Evolutionary conservation across 1,284 basidiomycete species (phyloP).

Genomic region (Ustilago vetiveriae): DNA sequence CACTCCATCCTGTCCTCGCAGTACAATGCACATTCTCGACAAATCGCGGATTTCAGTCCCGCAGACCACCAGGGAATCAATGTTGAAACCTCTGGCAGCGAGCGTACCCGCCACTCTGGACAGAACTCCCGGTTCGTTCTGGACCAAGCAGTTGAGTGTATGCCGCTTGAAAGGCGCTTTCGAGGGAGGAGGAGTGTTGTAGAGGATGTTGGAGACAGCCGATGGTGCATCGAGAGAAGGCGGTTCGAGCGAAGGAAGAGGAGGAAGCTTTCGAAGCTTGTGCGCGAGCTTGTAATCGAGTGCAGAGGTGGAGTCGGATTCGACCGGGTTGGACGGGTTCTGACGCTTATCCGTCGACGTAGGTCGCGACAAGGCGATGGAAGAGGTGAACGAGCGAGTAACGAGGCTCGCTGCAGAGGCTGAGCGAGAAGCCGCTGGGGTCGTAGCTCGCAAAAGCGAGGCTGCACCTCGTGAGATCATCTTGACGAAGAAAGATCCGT

Average conservation of each 20-base stretch:
- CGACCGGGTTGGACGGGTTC: slow-evolving; percentile 23
- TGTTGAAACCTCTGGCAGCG: slow-evolving; percentile 97
- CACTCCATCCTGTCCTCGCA: slow-evolving; percentile 95
- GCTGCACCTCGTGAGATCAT: slow-evolving; percentile 41
- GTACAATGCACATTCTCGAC: slow-evolving; percentile 96
- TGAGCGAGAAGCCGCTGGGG: slow-evolving; percentile 13
- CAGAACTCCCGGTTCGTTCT: slow-evolving; percentile 98
- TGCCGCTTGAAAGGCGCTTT: slow-evolving; percentile 96
- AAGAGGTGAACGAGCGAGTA: slow-evolving; percentile 13
- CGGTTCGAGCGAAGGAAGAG: slow-evolving; percentile 63
- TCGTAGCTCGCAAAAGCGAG: slow-evolving; percentile 32
- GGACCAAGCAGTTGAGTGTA: slow-evolving; percentile 96
- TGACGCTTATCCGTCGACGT: slow-evolving; percentile 37
- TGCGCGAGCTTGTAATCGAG: slow-evolving; percentile 89
- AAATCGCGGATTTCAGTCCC: slow-evolving; percentile 96
- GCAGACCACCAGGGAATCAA: slow-evolving; percentile 96
- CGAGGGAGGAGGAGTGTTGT: slow-evolving; percentile 90
- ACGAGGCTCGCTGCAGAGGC: too few species aligned
- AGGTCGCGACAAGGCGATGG: slow-evolving; percentile 12
- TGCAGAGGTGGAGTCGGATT: slow-evolving; percentile 76
- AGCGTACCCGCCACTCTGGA: slow-evolving; percentile 97
- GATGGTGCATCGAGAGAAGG: slow-evolving; percentile 64
- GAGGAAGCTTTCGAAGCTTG: slow-evolving; percentile 65
- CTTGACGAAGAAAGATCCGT: slow-evolving; percentile 4
- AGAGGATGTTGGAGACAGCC: slow-evolving; percentile 68